Evolutionary conservation across 331 rosid species (phyloP).

Genomic region (Cydonia oblonga): DNA sequence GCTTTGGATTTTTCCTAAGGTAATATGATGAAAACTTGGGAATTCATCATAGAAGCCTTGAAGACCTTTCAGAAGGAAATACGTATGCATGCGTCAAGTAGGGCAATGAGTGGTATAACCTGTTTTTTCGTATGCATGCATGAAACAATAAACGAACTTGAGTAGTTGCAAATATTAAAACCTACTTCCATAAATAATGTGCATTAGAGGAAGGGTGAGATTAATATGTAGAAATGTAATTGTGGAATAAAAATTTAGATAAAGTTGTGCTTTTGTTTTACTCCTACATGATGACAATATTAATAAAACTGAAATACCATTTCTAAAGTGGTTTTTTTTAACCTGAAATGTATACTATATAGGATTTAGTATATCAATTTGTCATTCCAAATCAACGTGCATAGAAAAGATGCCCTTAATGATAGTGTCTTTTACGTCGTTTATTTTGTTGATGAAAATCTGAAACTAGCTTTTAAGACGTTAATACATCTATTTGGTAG

Average conservation of each 20-base stretch:
- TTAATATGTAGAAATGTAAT: neutral
- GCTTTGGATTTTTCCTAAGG: neutral
- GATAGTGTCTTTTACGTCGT: too few species aligned
- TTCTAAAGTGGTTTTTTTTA: neutral
- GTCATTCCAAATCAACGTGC: too few species aligned
- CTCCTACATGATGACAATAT: neutral
- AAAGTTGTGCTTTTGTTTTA: neutral
- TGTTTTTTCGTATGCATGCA: neutral
- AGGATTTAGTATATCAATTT: too few species aligned
- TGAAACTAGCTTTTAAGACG: too few species aligned
- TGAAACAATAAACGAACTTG: neutral
- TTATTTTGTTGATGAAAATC: too few species aligned
- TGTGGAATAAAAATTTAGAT: slow-evolving; percentile 3
- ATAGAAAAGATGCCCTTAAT: too few species aligned
- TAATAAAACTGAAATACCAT: neutral
- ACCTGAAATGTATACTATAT: neutral
- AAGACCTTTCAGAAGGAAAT: neutral
- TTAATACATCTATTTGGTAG: too few species aligned
- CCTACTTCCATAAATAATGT: neutral
- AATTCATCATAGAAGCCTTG: neutral
- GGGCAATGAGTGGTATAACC: neutral
- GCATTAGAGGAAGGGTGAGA: neutral
- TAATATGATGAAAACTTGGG: neutral
- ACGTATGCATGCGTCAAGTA: neutral
- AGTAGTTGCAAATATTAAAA: neutral